These are phyloP conservation scores for Fusarium sp. DNA, from an alignment of 2,329 filamentous ascomycete genomes.

Conservation along the genomic window DNA sequence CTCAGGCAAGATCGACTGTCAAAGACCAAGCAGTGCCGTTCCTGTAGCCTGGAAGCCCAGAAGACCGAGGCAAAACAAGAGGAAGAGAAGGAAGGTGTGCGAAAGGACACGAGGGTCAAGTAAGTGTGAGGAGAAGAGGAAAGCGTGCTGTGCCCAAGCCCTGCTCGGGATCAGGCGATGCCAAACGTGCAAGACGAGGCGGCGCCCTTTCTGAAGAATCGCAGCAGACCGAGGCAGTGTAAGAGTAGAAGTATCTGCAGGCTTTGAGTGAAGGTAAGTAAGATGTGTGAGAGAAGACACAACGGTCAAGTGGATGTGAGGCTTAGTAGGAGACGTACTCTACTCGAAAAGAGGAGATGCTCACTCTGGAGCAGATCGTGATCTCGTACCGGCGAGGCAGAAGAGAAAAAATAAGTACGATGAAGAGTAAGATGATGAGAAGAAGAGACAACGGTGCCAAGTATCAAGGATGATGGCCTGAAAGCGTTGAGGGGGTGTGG, in stretches of 20 bases:
- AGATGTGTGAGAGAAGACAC: background rate
- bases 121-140: background rate
- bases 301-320: background rate
- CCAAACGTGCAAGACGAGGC: background rate
- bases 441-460: conserved; percentile 4
- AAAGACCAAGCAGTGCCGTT: background rate
- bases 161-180: background rate
- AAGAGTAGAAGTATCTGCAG: background rate
- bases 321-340: background rate
- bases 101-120: background rate
- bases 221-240: conserved; percentile 2
- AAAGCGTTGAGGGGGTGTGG: background rate
- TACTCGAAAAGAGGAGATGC: background rate
- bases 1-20: background rate
- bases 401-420: background rate
- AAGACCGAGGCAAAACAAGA: background rate
- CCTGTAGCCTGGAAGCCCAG: background rate
- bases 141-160: background rate
- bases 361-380: background rate
- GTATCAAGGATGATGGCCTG: background rate
- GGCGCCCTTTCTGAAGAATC: background rate
- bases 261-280: background rate
- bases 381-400: background rate
- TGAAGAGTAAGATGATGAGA: background rate
- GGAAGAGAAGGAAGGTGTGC: background rate